Percentiles rank a stretch among this genome's conserved stretches.
Conservation (phyloP, 2,329 filamentous ascomycete genomes). For the Ceratocystis lukuohia region DNA sequence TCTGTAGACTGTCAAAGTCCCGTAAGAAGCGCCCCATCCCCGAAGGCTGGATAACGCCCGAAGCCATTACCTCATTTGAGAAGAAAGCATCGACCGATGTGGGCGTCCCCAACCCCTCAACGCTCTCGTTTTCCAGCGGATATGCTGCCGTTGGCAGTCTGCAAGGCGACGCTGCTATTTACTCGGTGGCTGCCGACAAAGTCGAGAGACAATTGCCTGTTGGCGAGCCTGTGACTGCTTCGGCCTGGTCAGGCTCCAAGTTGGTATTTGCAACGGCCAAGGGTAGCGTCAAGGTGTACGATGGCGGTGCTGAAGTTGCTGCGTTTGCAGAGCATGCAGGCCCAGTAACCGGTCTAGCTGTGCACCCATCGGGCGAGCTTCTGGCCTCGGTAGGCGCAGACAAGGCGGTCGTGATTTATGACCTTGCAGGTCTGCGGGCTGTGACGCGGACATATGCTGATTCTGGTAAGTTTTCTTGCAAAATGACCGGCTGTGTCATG, state of each 20-base stretch:
- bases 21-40: slow-evolving; percentile 83
- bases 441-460: slow-evolving; percentile 70
- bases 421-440: slow-evolving; percentile 52
- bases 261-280: slow-evolving; percentile 61
- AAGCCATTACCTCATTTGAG: slow-evolving; percentile 46
- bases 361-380: slow-evolving; percentile 73
- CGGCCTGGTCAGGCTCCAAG: slow-evolving; percentile 51
- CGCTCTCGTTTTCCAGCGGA: slow-evolving; percentile 41
- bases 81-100: slow-evolving; percentile 34
- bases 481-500: not conserved
- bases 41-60: slow-evolving; percentile 66
- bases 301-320: slow-evolving; percentile 54
- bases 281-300: slow-evolving; percentile 68
- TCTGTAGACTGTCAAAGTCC: slow-evolving; percentile 61
- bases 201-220: slow-evolving; percentile 54
- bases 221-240: slow-evolving; percentile 53
- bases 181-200: slow-evolving; percentile 55
- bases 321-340: slow-evolving; percentile 73
- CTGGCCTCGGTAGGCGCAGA: slow-evolving; percentile 79
- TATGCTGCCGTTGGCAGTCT: slow-evolving; percentile 61
- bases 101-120: slow-evolving; percentile 36
- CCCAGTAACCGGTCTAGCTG: slow-evolving; percentile 58
- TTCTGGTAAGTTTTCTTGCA: slow-evolving; percentile 46
- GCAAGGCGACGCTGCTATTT: slow-evolving; percentile 62
- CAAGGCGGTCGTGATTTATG: slow-evolving; percentile 87